Base-by-base conservation (phyloP, 768 basidiomycete genomes). In the Glaciozyma martinii region DNA sequence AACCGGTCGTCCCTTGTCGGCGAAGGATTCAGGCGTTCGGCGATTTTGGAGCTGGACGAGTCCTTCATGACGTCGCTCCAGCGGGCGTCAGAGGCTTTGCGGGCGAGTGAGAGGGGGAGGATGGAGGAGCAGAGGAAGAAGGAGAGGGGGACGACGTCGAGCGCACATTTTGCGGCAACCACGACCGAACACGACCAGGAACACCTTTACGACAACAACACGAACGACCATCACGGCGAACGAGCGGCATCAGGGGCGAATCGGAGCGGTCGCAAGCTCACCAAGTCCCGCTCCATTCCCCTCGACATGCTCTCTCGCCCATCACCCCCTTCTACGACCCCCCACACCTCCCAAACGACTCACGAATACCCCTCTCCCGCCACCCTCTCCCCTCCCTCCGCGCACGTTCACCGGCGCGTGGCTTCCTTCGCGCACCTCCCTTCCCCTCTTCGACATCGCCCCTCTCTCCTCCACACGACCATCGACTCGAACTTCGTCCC, bases 71-170 rank as follows among this genome's bases (percentile, higher is more conserved):
- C 25, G 15, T 29, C 50, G 50, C 50, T 52, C 5, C 50, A 52
- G 27, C 1, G 50, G 50, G 50, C 50, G 25, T 30, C 25, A 10
- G 50, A 52, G 25, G 50, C 50, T 25, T 23, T 52, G 12, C 27
- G 27, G 50, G 50, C 50, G 50, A 52, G 50, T 52, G 50, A 52
- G 50, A 52, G 50, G 50, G 8, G 27, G 9, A 52, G 50, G 50
- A 52, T 27, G 15, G 50, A 52, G 27, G 27, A 52, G 50, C 27
- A 29, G 50, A 52, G 50, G 19, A 52, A 40, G 37, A 13, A 3
- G 37, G 37, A 6, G 37, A 40, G 50, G 27, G 50, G 27, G 50
- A 52, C 25, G 27, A 52, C 50, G 50, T 27, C 27, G 50, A 52
- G 50, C 50, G 19, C 50, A 2, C 50, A 52, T 18, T 52, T 52